Percentiles rank a stretch among this genome's conserved stretches.
Conservation (phyloP, 768 basidiomycete species). For the Tulasnella sp. region DNA sequence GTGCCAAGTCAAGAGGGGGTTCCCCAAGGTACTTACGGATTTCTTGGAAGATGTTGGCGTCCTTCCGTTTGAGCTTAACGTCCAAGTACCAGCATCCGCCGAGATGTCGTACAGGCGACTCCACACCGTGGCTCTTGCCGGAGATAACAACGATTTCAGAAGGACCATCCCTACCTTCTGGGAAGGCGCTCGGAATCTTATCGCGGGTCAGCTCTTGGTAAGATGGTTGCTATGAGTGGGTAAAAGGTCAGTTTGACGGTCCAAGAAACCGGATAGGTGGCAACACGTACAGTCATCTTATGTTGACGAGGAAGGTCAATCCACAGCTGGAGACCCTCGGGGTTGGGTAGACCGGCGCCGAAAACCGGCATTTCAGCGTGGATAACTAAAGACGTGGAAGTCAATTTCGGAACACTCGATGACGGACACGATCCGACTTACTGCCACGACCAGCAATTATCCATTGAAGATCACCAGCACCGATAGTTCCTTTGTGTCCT, state of each 20-base stretch:
- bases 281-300: slow-evolving; percentile 52
- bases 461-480: slow-evolving; percentile 85
- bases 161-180: slow-evolving; percentile 58
- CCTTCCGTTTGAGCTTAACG: slow-evolving; percentile 54
- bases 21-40: slow-evolving; percentile 49
- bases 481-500: slow-evolving; percentile 50
- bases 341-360: slow-evolving; percentile 56
- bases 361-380: slow-evolving; percentile 82
- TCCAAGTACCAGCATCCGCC: slow-evolving; percentile 96
- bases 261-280: not conserved
- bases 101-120: slow-evolving; percentile 81
- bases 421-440: slow-evolving; percentile 25
- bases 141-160: slow-evolving; percentile 77
- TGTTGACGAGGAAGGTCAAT: slow-evolving; percentile 39
- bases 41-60: slow-evolving; percentile 64
- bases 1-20: not conserved
- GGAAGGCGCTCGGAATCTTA: slow-evolving; percentile 68
- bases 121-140: slow-evolving; percentile 77
- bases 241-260: not conserved
- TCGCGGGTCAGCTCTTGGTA: slow-evolving; percentile 55
- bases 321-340: slow-evolving; percentile 83
- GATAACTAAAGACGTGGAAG: slow-evolving; percentile 38
- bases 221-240: slow-evolving; percentile 48
- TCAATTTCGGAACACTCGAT: not conserved
- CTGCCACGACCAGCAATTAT: slow-evolving; percentile 56